A percentile compares a stretch with the other conserved stretches of the same genome.
These are phyloP conservation scores for Acanthochlamys bracteata DNA, from an alignment of 106 monocot species.

Conservation along the genomic window DNA sequence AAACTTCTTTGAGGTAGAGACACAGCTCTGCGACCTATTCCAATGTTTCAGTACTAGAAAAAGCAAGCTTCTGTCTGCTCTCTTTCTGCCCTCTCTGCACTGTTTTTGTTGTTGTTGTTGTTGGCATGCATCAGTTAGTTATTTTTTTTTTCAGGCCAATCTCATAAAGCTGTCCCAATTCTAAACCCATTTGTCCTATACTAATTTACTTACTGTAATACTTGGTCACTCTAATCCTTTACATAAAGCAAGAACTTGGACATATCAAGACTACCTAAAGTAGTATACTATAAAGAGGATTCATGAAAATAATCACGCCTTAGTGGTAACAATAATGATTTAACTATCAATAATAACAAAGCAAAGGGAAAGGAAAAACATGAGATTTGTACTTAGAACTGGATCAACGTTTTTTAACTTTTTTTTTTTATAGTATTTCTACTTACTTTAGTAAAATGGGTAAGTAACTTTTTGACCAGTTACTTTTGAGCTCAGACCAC, in stretches of 20 bases:
- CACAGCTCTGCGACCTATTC: too few species aligned
- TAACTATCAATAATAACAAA: too few species aligned
- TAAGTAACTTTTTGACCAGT: slow-evolving; percentile 34
- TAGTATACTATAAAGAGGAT: too few species aligned
- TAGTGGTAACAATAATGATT: too few species aligned
- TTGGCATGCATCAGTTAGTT: slow-evolving; percentile 6
- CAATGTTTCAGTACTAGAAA: slow-evolving; percentile 11
- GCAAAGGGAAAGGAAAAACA: too few species aligned
- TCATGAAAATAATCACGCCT: too few species aligned
- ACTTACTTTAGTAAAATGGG: slow-evolving; percentile 1
- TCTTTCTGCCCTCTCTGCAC: neutral
- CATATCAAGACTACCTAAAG: too few species aligned
- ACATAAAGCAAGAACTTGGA: too few species aligned
- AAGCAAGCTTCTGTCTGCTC: slow-evolving; percentile 22
- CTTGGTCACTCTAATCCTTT: too few species aligned
- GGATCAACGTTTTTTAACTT: slow-evolving; percentile 5
- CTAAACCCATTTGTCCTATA: slow-evolving; percentile 3
- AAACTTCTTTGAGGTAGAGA: too few species aligned
- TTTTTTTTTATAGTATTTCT: slow-evolving; percentile 11
- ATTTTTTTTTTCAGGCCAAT: neutral
- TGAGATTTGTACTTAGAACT: slow-evolving; percentile 3
- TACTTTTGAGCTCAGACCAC: slow-evolving; percentile 20
- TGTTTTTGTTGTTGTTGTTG: slow-evolving; percentile 1
- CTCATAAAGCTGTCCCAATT: slow-evolving; percentile 1
- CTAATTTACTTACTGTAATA: too few species aligned